Conservation (phyloP, 2,329 filamentous ascomycete species). For the Diaporthe destruens region DNA sequence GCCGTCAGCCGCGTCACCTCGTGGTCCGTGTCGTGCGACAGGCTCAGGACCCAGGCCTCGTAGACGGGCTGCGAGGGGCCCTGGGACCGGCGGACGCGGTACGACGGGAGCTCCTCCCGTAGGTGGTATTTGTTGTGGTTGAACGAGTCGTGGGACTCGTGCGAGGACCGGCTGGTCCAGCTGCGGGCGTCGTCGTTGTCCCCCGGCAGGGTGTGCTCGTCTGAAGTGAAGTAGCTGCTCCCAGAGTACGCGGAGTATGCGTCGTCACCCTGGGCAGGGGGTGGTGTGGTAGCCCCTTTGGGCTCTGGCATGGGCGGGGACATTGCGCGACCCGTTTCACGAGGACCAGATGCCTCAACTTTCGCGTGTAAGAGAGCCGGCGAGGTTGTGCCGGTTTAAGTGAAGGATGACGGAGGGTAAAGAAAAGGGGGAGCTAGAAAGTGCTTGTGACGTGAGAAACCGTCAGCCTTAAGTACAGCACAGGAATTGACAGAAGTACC, state of each 20-base stretch:
- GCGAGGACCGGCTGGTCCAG: not conserved
- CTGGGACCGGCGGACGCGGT: constrained; percentile 42
- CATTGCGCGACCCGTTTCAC: not conserved
- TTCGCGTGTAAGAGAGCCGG: not conserved
- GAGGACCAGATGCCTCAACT: not conserved
- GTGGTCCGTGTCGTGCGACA: constrained; percentile 38
- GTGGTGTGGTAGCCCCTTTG: not conserved
- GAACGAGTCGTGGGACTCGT: constrained; percentile 26
- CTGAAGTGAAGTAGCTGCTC: constrained; percentile 32
- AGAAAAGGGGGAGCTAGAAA: not conserved
- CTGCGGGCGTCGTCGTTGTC: constrained; percentile 33
- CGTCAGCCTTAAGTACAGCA: constrained; percentile 29
- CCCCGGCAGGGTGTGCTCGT: constrained; percentile 29
- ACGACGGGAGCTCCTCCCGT: constrained; percentile 17
- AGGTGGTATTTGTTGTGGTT: no score
- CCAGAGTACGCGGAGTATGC: constrained; percentile 15
- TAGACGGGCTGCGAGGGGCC: constrained; percentile 44
- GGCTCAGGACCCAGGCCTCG: constrained; percentile 47
- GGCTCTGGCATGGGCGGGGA: constrained; percentile 6
- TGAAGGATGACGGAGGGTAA: not conserved
- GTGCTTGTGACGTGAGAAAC: constrained; percentile 1
- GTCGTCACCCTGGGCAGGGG: constrained; percentile 1
- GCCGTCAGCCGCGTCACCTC: constrained; percentile 39
- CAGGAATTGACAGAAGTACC: no score
- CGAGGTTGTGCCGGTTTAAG: not conserved